These are phyloP conservation scores for Aspergillus diversus DNA, from an alignment of 495 filamentous ascomycete species.

Conservation along the genomic window DNA sequence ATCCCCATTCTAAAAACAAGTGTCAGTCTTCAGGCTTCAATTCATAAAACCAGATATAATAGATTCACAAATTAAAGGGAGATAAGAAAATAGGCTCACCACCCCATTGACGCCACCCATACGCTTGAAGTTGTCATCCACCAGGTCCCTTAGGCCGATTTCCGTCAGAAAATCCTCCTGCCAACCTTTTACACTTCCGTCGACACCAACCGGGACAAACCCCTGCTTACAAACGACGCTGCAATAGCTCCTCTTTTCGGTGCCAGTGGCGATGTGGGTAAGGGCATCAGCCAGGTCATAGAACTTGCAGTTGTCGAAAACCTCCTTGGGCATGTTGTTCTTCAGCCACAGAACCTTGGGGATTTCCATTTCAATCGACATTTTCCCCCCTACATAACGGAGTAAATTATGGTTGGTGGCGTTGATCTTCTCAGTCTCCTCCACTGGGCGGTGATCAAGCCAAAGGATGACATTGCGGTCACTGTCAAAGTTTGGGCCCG, in stretches of 20 bases:
- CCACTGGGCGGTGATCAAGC: conserved; percentile 88
- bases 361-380: conserved; percentile 99
- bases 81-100: conserved; percentile 64
- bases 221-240: conserved; percentile 96
- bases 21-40: conserved; percentile 24
- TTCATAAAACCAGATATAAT: conserved; percentile 11
- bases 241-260: conserved; percentile 88
- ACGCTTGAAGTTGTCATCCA: conserved; percentile 82
- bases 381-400: conserved; percentile 91
- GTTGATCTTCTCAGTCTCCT: conserved; percentile 91
- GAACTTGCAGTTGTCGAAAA: conserved; percentile 92
- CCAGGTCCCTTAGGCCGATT: conserved; percentile 83
- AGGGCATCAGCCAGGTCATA: conserved; percentile 94
- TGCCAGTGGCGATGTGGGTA: conserved; percentile 94
- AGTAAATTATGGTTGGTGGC: conserved; percentile 89
- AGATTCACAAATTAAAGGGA: conserved; percentile 18
- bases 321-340: conserved; percentile 92
- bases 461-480: conserved; percentile 91
- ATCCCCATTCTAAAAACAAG: conserved; percentile 71
- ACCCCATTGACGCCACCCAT: conserved; percentile 93
- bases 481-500: conserved; percentile 80
- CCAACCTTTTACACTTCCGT: conserved; percentile 98
- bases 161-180: conserved; percentile 86
- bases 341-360: conserved; percentile 98
- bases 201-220: conserved; percentile 90